Evolutionary conservation across 176 grass and related monocot genomes (phyloP).

Genomic region (Aegilops bicornis): DNA sequence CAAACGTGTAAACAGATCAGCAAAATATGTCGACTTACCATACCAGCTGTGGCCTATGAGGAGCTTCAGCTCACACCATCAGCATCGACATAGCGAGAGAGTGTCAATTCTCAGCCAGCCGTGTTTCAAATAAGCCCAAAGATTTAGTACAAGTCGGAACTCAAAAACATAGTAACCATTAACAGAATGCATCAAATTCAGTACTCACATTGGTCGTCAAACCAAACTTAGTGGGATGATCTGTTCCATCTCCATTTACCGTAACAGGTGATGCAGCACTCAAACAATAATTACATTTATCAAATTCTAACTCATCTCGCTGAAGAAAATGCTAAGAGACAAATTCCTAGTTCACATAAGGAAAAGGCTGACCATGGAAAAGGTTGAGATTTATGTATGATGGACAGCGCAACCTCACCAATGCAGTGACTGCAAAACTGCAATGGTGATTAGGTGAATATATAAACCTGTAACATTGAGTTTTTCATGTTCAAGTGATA

Average conservation of each 20-base stretch:
- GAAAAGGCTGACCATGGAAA: neutral
- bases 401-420: neutral
- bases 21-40: neutral
- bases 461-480: neutral
- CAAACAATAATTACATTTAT: neutral
- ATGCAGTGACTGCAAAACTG: neutral
- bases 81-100: too few relatives aligned
- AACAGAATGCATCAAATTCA: neutral
- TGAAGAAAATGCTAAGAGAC: neutral
- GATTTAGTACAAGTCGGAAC: too few relatives aligned
- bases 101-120: neutral
- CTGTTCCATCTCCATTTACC: neutral
- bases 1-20: neutral
- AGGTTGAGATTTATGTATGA: conserved; percentile 4
- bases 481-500: neutral
- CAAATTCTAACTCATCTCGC: neutral
- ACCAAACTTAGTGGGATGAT: neutral
- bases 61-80: neutral
- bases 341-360: neutral
- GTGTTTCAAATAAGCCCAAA: neutral
- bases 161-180: neutral
- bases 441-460: neutral
- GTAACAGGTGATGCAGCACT: neutral
- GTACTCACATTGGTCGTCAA: neutral
- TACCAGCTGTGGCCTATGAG: neutral